Percentiles rank a stretch among this genome's conserved stretches.
These are phyloP conservation scores for Cicer arietinum DNA, from an alignment of 306 rosid species.

Conservation along the genomic window DNA sequence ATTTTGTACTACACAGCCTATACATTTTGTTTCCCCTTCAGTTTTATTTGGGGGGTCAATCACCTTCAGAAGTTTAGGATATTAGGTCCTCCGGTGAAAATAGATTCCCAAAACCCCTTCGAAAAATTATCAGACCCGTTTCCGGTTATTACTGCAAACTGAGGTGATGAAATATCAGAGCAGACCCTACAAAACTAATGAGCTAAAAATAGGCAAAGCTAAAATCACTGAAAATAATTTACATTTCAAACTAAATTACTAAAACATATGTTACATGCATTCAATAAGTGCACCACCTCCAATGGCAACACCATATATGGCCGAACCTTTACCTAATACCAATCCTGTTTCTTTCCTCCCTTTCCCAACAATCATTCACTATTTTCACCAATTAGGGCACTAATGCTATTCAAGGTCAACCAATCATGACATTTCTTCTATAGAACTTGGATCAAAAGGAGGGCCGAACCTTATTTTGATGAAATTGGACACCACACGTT, in stretches of 20 bases:
- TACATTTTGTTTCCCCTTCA: no score
- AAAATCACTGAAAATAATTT: conserved; percentile 15
- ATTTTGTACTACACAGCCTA: no score
- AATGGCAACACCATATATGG: neutral
- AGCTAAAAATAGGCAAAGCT: conserved; percentile 18
- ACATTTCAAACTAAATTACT: conserved; percentile 32
- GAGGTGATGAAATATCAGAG: neutral
- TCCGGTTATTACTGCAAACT: neutral
- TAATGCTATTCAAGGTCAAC: neutral
- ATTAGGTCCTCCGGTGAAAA: no score
- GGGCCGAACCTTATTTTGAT: neutral
- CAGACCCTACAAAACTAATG: conserved; percentile 9
- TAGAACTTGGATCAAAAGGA: conserved; percentile 16
- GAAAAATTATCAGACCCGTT: no score
- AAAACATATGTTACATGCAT: conserved; percentile 10
- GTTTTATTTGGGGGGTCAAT: no score
- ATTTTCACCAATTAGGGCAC: no score
- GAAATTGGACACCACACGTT: neutral
- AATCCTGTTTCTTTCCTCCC: no score
- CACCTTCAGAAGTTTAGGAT: no score
- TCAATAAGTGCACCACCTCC: conserved; percentile 2
- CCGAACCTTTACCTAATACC: no score
- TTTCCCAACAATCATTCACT: no score
- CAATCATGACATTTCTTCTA: conserved; percentile 5
- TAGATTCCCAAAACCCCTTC: neutral